phyloP scores from a whole-genome alignment of 371 early-diverging fungal genomes.

The Apophysomyces variabilis region DNA sequence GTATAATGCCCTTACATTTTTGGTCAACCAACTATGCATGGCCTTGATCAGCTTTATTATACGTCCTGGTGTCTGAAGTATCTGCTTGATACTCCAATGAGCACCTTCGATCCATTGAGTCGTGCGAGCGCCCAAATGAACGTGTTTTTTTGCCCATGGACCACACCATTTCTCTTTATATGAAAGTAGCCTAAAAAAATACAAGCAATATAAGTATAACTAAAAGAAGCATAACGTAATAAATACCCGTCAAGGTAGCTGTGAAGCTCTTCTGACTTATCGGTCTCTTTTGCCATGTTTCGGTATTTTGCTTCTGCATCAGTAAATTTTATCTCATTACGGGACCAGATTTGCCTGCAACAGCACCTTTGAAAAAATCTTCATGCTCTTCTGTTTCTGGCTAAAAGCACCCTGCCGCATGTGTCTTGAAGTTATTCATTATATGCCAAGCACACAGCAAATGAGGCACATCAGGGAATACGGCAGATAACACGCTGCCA shows the following conservation, averaged over 20 bases:
- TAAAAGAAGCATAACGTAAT: background rate
- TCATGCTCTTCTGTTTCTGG: background rate
- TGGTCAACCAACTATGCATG: background rate
- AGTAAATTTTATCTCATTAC: background rate
- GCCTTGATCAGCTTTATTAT: conserved; percentile 1
- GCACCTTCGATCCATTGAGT: conserved; percentile 16
- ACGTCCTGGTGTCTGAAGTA: background rate
- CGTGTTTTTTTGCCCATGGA: conserved; percentile 1
- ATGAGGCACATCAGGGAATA: background rate
- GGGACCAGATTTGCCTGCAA: background rate
- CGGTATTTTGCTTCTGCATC: background rate
- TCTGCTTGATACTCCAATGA: conserved; percentile 6
- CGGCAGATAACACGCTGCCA: background rate
- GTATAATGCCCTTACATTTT: conserved; percentile 8
- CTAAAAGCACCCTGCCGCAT: background rate
- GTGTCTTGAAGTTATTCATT: background rate
- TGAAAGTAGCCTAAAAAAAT: background rate
- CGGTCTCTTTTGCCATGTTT: background rate
- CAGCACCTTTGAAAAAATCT: background rate
- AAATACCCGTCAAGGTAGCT: background rate
- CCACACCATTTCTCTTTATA: conserved; percentile 14
- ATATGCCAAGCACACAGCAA: conserved; percentile 12
- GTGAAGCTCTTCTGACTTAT: conserved; percentile 4
- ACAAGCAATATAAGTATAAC: background rate
- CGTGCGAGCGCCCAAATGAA: conserved; percentile 9